Conservation (phyloP, 768 basidiomycete genomes). For the Russula abietina region DNA sequence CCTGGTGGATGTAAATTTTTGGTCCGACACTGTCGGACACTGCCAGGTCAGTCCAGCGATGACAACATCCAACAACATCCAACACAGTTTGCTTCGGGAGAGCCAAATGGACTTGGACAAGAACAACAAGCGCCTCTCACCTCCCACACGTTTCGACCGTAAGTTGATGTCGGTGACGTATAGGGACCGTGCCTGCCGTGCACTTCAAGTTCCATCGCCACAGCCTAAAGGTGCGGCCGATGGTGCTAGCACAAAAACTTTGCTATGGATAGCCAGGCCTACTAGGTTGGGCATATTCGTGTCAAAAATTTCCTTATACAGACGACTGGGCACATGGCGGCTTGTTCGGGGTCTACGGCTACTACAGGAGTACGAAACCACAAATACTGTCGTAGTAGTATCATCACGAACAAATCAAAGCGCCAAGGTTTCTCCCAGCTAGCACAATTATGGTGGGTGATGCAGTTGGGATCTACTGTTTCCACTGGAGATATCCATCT, state of each 20-base stretch:
- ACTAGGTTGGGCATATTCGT: background rate
- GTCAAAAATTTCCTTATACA: background rate
- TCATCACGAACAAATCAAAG: too few relatives aligned
- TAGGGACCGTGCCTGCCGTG: background rate
- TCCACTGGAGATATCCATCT: constrained; percentile 54
- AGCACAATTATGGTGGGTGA: too few relatives aligned
- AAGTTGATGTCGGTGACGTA: background rate
- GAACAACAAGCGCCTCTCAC: background rate
- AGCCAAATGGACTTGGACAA: background rate
- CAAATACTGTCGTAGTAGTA: background rate
- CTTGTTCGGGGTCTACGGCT: background rate
- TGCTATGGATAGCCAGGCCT: background rate
- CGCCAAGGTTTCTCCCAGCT: background rate
- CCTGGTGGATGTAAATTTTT: background rate
- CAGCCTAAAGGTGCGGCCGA: background rate
- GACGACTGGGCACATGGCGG: background rate
- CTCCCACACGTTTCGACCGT: background rate
- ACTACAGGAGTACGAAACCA: background rate
- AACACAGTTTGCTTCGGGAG: background rate
- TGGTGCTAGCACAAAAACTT: background rate
- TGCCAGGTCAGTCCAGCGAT: background rate
- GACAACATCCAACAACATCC: background rate
- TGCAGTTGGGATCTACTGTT: constrained; percentile 30
- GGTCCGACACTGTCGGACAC: background rate
- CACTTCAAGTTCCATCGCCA: background rate